phyloP scores from a whole-genome alignment of 2,329 filamentous ascomycete species.

The Ilyonectria sp. region DNA sequence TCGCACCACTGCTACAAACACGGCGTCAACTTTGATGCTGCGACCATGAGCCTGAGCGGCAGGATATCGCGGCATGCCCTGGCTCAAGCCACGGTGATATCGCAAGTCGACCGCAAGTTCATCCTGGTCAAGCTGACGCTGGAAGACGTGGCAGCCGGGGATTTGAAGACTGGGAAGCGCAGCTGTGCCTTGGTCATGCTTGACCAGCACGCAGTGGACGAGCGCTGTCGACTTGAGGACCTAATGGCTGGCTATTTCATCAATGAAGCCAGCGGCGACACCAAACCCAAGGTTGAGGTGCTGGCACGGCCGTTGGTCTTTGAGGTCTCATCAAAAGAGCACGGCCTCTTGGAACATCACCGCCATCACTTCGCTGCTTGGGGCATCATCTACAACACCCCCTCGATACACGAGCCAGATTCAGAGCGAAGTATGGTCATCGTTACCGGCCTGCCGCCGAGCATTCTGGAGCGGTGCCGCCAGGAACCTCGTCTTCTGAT shows the following conservation, averaged over 20 bases:
- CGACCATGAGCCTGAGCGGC: slow-evolving; percentile 51
- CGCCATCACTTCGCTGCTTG: slow-evolving; percentile 75
- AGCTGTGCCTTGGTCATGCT: slow-evolving; percentile 79
- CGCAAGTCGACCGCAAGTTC: slow-evolving; percentile 93
- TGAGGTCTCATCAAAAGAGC: slow-evolving; percentile 74
- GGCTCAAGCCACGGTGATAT: slow-evolving; percentile 74
- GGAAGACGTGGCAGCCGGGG: slow-evolving; percentile 16
- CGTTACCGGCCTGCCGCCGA: slow-evolving; percentile 75
- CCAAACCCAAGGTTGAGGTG: slow-evolving; percentile 51
- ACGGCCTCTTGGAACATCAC: slow-evolving; percentile 68
- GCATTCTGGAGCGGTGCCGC: slow-evolving; percentile 83
- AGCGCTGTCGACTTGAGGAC: slow-evolving; percentile 84
- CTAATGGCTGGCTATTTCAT: slow-evolving; percentile 73
- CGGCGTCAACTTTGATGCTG: slow-evolving; percentile 50
- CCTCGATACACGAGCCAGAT: neutral
- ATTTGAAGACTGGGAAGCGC: neutral
- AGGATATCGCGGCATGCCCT: slow-evolving; percentile 76
- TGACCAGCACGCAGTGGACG: slow-evolving; percentile 96
- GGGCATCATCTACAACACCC: slow-evolving; percentile 79
- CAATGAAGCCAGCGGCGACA: slow-evolving; percentile 3
- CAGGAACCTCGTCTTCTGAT: slow-evolving; percentile 80
- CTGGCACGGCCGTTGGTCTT: slow-evolving; percentile 74
- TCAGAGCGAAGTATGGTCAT: slow-evolving; percentile 53
- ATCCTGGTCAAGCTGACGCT: slow-evolving; percentile 76
- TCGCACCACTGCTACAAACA: slow-evolving; percentile 22